Evolutionary conservation across 805 yeast species (phyloP).

Genomic region (Sugiyamaella boreocaroliniensis): DNA sequence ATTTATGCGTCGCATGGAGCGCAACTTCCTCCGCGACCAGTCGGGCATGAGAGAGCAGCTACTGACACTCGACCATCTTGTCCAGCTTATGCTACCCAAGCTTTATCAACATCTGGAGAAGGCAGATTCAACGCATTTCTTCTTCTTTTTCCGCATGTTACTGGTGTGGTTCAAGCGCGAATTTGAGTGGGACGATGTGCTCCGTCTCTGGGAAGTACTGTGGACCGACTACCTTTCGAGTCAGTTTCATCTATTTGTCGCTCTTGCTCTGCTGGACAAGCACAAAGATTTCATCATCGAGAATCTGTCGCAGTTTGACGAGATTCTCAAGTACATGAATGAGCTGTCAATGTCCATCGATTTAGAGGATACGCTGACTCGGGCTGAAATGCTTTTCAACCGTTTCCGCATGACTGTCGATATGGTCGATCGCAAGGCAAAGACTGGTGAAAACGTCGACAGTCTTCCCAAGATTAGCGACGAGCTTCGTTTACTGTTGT

Average conservation of each 20-base stretch:
- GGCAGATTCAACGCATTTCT: constrained; percentile 84
- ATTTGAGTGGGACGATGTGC: constrained; percentile 67
- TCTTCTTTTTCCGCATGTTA: constrained; percentile 91
- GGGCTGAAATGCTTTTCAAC: constrained; percentile 77
- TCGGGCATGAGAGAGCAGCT: constrained; percentile 89
- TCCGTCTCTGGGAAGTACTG: constrained; percentile 83
- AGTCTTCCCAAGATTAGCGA: constrained; percentile 33
- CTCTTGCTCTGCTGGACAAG: constrained; percentile 82
- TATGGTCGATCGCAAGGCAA: constrained; percentile 49
- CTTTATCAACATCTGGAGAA: constrained; percentile 74
- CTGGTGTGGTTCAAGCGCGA: constrained; percentile 95
- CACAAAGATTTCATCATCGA: constrained; percentile 71
- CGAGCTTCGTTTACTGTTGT: constrained; percentile 53
- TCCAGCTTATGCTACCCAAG: constrained; percentile 85
- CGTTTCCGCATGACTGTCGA: constrained; percentile 75
- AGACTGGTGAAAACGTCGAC: constrained; percentile 11
- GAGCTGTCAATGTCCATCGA: constrained; percentile 75
- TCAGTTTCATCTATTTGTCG: constrained; percentile 82
- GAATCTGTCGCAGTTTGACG: constrained; percentile 75
- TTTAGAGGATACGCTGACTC: constrained; percentile 66
- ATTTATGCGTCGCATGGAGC: constrained; percentile 91
- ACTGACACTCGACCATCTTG: constrained; percentile 71
- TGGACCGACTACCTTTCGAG: constrained; percentile 84
- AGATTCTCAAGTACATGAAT: constrained; percentile 86
- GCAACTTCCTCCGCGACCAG: constrained; percentile 87